These are phyloP conservation scores for Hysterangium stoloniferum DNA, from an alignment of 768 basidiomycete species.

Conservation along the genomic window DNA sequence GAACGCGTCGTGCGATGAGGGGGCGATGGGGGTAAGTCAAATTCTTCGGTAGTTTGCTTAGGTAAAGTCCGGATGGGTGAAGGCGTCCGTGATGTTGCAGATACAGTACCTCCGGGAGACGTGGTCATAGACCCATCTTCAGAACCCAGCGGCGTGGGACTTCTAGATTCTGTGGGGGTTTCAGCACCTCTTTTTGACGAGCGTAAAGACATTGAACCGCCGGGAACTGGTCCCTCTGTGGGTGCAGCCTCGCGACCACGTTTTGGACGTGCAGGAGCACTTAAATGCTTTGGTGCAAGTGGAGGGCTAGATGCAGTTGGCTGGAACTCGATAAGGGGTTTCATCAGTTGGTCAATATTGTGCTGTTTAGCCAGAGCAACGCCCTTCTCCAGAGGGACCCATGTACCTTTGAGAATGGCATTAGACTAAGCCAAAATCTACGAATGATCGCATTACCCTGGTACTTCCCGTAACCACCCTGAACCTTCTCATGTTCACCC, in stretches of 20 bases:
- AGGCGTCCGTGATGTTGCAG: constrained; percentile 89
- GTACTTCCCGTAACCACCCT: constrained; percentile 99
- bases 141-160: constrained; percentile 37
- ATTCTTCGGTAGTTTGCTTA: constrained; percentile 34
- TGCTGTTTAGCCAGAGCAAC: constrained; percentile 84
- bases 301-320: constrained; percentile 88
- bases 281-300: constrained; percentile 92
- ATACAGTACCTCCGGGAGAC: constrained; percentile 63
- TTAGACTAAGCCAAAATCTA: background rate
- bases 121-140: constrained; percentile 87
- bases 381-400: constrained; percentile 94
- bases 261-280: constrained; percentile 44
- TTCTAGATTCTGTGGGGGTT: constrained; percentile 7
- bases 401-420: constrained; percentile 60
- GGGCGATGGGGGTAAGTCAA: constrained; percentile 11
- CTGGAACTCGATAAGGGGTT: constrained; percentile 91
- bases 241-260: background rate
- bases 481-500: constrained; percentile 98
- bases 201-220: constrained; percentile 10
- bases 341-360: constrained; percentile 77
- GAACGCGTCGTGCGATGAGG: constrained; percentile 6
- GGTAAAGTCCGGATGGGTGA: constrained; percentile 65
- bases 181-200: constrained; percentile 10
- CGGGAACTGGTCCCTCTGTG: background rate
- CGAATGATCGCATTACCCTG: constrained; percentile 60